phyloP scores from a whole-genome alignment of 257 asterid genomes.

The Forsythia suspensa region DNA sequence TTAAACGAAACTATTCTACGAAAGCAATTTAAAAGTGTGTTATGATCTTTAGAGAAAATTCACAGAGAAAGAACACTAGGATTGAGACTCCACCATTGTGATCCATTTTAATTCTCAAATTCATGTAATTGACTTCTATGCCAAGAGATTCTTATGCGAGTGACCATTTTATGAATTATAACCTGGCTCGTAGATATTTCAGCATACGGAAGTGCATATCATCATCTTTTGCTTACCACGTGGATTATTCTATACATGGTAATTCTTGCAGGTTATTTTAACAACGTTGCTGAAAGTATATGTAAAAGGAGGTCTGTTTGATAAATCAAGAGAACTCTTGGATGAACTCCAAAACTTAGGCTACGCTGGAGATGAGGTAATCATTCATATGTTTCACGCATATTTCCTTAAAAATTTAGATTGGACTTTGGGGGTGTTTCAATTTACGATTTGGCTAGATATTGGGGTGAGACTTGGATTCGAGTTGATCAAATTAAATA shows the following conservation, averaged over 20 bases:
- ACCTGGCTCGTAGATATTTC: not conserved
- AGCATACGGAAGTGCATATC: not conserved
- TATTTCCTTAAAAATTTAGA: not conserved
- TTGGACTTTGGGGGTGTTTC: not conserved
- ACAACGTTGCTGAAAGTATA: conserved; percentile 89
- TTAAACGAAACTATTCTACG: no score
- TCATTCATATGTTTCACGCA: conserved; percentile 9
- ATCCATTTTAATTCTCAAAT: no score
- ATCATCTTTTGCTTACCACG: conserved; percentile 1
- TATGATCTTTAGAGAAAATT: no score
- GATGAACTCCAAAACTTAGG: conserved; percentile 75
- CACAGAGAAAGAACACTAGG: no score
- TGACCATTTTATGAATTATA: conserved; percentile 5
- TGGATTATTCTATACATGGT: not conserved
- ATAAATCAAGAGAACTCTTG: conserved; percentile 77
- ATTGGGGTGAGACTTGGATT: not conserved
- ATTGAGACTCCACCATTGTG: no score
- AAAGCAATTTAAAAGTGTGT: no score
- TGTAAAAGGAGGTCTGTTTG: conserved; percentile 79
- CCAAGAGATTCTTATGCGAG: conserved; percentile 2
- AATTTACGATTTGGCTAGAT: not conserved
- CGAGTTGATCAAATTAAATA: not conserved
- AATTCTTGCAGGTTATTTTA: conserved; percentile 65
- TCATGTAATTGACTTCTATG: not conserved
- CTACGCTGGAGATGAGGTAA: conserved; percentile 90